Evolutionary conservation across 108 stramenopile genomes (phyloP).

Genomic region (Nitzschia sp.): DNA sequence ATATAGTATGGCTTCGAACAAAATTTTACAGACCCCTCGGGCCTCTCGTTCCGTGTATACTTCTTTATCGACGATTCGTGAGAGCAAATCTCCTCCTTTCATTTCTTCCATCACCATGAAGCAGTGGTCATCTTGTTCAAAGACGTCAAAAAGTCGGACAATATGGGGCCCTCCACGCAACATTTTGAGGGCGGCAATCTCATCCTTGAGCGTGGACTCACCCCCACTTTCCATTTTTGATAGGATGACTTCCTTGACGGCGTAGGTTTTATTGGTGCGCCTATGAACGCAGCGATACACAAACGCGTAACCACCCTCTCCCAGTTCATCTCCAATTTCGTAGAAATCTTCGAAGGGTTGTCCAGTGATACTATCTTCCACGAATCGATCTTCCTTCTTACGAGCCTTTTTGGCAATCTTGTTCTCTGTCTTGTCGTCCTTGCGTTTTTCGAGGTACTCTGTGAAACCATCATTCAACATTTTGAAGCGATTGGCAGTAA

Average conservation of each 20-base stretch:
- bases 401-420: constrained; percentile 22
- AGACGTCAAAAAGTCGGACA: constrained; percentile 68
- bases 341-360: constrained; percentile 47
- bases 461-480: constrained; percentile 38
- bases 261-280: constrained; percentile 42
- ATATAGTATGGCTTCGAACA: constrained; percentile 85
- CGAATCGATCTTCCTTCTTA: constrained; percentile 28
- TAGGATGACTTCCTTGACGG: constrained; percentile 62
- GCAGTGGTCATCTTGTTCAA: constrained; percentile 53
- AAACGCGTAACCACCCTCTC: constrained; percentile 73
- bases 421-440: constrained; percentile 27
- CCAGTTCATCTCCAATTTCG: constrained; percentile 52
- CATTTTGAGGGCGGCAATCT: constrained; percentile 60
- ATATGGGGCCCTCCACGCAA: constrained; percentile 72
- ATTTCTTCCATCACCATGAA: constrained; percentile 79
- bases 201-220: constrained; percentile 55
- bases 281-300: constrained; percentile 62
- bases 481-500: constrained; percentile 40
- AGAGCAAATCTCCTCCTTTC: constrained; percentile 88
- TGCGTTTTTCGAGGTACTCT: constrained; percentile 35
- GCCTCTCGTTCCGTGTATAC: constrained; percentile 93
- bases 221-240: constrained; percentile 42
- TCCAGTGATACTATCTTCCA: constrained; percentile 40
- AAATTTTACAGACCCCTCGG: constrained; percentile 73
- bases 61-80: constrained; percentile 89